These are phyloP conservation scores for Coemansia sp. DNA, from an alignment of 192 early-diverging fungal species.

Conservation along the genomic window DNA sequence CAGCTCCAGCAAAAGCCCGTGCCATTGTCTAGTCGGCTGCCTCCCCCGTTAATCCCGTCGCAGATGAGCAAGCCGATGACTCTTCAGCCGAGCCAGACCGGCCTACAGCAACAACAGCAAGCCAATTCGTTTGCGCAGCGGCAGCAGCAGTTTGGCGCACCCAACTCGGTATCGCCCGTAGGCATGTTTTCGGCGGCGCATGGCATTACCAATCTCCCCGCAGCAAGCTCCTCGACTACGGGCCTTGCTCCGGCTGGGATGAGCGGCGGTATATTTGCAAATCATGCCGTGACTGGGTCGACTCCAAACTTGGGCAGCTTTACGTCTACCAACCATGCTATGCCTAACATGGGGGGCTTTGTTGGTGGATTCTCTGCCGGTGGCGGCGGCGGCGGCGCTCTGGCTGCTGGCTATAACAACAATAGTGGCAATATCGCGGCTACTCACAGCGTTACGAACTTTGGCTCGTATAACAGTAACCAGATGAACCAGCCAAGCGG, in stretches of 20 bases:
- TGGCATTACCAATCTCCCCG: conserved; percentile 25
- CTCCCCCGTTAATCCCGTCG: conserved; percentile 46
- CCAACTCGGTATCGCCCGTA: neutral
- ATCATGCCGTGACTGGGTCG: conserved; percentile 36
- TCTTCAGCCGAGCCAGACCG: conserved; percentile 9
- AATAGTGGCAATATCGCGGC: conserved; percentile 17
- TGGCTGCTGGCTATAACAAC: conserved; percentile 16
- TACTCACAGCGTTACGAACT: conserved; percentile 35
- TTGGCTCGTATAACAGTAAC: conserved; percentile 26
- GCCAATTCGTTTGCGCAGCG: conserved; percentile 14
- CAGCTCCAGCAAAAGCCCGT: conserved; percentile 25
- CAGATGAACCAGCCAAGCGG: conserved; percentile 13
- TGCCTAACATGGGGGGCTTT: neutral
- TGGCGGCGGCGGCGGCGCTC: neutral
- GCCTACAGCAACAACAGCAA: conserved; percentile 14
- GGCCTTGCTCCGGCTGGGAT: conserved; percentile 11
- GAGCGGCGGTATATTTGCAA: conserved; percentile 26
- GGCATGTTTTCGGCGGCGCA: conserved; percentile 31
- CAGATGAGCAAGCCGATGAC: conserved; percentile 22
- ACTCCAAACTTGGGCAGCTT: conserved; percentile 50
- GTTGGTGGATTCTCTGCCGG: neutral
- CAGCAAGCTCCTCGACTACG: conserved; percentile 38
- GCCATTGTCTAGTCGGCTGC: conserved; percentile 42
- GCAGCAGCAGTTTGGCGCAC: conserved; percentile 17
- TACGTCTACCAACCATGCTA: conserved; percentile 15